Percentiles rank a stretch among this genome's conserved stretches.
Evolutionary conservation across 768 basidiomycete genomes (phyloP).

Genomic region (Tylopilus intermedius): DNA sequence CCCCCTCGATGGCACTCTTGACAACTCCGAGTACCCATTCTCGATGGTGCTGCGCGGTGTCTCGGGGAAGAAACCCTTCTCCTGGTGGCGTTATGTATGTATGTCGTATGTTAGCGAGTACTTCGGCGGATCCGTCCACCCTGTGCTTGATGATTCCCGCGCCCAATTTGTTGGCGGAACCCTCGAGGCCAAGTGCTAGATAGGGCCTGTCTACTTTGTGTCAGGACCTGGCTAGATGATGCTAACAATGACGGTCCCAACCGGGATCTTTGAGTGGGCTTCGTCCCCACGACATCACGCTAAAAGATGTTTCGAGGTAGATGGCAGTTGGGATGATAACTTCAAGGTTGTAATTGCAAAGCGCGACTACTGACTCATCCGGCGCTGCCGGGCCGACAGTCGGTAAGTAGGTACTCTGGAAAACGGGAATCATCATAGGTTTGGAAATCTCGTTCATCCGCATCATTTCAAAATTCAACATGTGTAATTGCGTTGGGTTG

Average conservation of each 20-base stretch:
- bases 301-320: constrained; percentile 19
- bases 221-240: constrained; percentile 12
- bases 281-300: constrained; percentile 13
- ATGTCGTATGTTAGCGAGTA: constrained; percentile 90
- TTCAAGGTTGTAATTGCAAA: neutral
- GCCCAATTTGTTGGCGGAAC: constrained; percentile 96
- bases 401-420: no score
- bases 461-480: constrained; percentile 1
- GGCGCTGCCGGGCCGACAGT: no score
- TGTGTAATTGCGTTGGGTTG: constrained; percentile 6
- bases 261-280: constrained; percentile 32
- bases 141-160: constrained; percentile 87
- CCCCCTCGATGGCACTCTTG: constrained; percentile 64
- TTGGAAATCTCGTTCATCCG: no score
- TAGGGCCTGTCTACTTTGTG: constrained; percentile 51
- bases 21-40: constrained; percentile 87
- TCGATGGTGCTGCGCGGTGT: constrained; percentile 94
- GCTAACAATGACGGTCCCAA: constrained; percentile 19
- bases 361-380: no score
- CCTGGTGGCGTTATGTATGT: constrained; percentile 99
- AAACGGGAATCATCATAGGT: no score
- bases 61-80: constrained; percentile 93
- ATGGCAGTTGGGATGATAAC: constrained; percentile 1
- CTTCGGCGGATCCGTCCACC: constrained; percentile 63
- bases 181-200: constrained; percentile 94